Percentiles rank a stretch among this genome's conserved stretches.
Conservation (phyloP, 108 stramenopile genomes). For the Bacterosira constricta region DNA sequence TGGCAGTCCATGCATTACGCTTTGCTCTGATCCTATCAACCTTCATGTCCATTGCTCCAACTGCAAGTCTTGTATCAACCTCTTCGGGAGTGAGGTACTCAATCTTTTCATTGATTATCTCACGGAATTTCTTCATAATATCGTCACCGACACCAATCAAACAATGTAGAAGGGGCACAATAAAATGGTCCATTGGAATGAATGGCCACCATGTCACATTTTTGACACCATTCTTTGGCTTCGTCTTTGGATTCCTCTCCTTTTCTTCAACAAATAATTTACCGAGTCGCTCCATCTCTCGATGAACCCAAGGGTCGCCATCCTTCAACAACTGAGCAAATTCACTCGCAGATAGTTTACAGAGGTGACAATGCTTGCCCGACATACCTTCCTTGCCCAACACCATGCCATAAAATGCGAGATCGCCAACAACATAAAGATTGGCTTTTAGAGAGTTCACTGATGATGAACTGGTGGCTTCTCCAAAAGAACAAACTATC, state of each 20-base stretch:
- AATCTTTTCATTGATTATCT: slow-evolving; percentile 3
- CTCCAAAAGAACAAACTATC: neutral
- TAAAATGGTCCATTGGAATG: neutral
- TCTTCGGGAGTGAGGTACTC: neutral
- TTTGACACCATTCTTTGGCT: slow-evolving; percentile 7
- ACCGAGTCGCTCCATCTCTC: neutral
- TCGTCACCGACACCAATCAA: slow-evolving; percentile 11
- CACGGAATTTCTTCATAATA: neutral
- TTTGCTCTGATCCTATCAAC: neutral
- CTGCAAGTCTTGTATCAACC: neutral
- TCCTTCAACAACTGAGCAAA: neutral
- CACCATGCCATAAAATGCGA: slow-evolving; percentile 2
- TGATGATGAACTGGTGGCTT: neutral
- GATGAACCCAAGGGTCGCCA: neutral
- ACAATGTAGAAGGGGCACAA: slow-evolving; percentile 11
- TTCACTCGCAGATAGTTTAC: neutral
- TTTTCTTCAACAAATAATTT: neutral
- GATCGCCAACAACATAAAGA: neutral
- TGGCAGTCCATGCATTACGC: neutral
- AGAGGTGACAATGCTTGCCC: neutral
- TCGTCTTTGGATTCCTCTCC: neutral
- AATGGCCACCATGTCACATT: slow-evolving; percentile 13
- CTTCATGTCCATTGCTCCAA: neutral
- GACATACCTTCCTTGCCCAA: slow-evolving; percentile 1
- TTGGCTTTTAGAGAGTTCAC: neutral